Percentiles rank a stretch among this genome's conserved stretches.
Evolutionary conservation across 768 basidiomycete genomes (phyloP).

Genomic region (Neoboletus subvelutipes): DNA sequence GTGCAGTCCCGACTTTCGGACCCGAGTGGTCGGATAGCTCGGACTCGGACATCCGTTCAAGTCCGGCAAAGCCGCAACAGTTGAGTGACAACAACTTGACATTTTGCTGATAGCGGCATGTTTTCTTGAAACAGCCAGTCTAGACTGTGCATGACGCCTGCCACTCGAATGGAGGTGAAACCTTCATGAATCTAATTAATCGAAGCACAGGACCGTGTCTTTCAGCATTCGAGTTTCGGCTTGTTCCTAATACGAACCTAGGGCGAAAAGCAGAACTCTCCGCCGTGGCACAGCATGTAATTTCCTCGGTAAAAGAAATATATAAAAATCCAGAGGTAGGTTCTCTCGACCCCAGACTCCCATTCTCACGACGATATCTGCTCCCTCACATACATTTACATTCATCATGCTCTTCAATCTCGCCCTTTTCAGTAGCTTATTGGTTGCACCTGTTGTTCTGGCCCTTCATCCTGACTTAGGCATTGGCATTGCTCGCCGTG

Average conservation of each 20-base stretch:
- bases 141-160: not conserved
- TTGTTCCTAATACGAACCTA: not conserved
- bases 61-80: no score
- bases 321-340: not conserved
- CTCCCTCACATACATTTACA: no score
- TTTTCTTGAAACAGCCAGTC: not conserved
- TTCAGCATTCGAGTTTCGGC: not conserved
- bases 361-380: not conserved
- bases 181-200: not conserved
- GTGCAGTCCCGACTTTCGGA: no score
- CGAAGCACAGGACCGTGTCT: not conserved
- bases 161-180: no score
- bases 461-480: not conserved
- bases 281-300: no score
- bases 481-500: not conserved
- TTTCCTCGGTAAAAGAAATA: no score
- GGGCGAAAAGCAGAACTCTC: not conserved
- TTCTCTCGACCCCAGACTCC: not conserved
- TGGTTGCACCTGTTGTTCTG: not conserved
- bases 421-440: not conserved
- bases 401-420: not conserved
- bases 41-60: no score
- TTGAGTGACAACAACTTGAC: no score
- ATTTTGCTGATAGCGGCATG: no score
- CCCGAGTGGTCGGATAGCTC: no score